Evolutionary conservation across 257 asterid species (phyloP).

Genomic region (Paraleonurus japonicus): DNA sequence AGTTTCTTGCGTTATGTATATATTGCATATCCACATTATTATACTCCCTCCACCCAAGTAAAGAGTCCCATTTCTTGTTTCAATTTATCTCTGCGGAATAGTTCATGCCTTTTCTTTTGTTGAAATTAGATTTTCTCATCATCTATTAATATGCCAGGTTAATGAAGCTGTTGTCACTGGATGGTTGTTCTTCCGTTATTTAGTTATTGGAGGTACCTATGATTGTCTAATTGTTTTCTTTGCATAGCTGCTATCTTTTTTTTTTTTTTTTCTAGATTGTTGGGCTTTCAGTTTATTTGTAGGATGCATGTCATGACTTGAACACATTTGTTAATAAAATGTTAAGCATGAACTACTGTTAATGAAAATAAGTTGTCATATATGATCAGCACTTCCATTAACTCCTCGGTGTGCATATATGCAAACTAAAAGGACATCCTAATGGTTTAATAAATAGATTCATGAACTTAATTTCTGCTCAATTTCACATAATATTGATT

Average conservation of each 20-base stretch:
- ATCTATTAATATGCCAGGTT: conserved; percentile 50
- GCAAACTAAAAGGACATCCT: neutral
- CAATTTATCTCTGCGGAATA: neutral
- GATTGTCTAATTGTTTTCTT: conserved; percentile 13
- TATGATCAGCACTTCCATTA: neutral
- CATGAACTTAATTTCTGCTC: neutral
- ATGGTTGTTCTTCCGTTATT: conserved; percentile 96
- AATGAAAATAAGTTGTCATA: neutral
- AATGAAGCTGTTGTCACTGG: conserved; percentile 95
- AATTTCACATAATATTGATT: neutral
- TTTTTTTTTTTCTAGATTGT: no score
- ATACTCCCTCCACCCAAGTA: neutral
- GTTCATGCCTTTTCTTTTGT: conserved; percentile 14
- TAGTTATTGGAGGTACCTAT: conserved; percentile 90
- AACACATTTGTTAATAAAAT: neutral
- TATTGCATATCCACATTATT: neutral
- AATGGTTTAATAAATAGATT: conserved; percentile 1
- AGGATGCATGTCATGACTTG: neutral
- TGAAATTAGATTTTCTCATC: conserved; percentile 23
- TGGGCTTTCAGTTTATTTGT: neutral
- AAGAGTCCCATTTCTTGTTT: neutral
- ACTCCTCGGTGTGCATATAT: neutral
- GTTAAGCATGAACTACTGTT: conserved; percentile 5
- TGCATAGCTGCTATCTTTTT: neutral
- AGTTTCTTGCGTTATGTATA: conserved; percentile 2